Evolutionary conservation across 805 yeast genomes (phyloP), one percentile per base, ranked within the genome.

Genomic region (Limtongozyma cylindracea): DNA sequence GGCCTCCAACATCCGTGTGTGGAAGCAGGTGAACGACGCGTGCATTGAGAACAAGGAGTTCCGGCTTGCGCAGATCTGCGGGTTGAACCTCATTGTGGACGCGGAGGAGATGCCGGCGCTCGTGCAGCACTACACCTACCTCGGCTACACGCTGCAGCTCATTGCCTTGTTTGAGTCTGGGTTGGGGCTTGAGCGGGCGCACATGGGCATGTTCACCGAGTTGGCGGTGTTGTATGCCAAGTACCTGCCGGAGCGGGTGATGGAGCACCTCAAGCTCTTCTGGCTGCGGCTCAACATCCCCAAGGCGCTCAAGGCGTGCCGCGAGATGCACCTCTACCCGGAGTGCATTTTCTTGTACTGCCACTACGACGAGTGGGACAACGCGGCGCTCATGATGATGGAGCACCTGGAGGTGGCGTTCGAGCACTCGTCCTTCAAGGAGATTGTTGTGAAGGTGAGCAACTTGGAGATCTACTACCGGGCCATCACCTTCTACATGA

Each of bases 191-290:
- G 98, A 88, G 56, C 74, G 98, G 45, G 98, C 98, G 18, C 98
- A 88, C 43, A 88, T 88, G 98, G 98, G 96, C 35, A 84, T 88
- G 95, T 88, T 88, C 45, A 88, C 98, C 8, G 95, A 82, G 48
- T 60, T 88, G 35, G 93, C 96, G 12, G 59, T 76, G 21, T 56
- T 88, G 34, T 88, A 84, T 53, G 62, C 91, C 31, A 84, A 82
- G 45, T 88, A 82, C 49, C 63, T 66, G 29, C 93, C 95, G 14
- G 74, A 67, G 23, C 72, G 67, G 49, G 74, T 91, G 24, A 74
- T 77, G 78, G 96, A 88, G 49, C 96, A 88, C 49, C 60, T 88
- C 62, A 82, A 82, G 45, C 55, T 88, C 38, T 88, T 88, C 64
- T 88, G 96, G 96, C 80, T 95, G 9, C 72, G 98, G 52, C 63